Conservation (phyloP, 495 filamentous ascomycete genomes). For the Filosporella fistucella region DNA sequence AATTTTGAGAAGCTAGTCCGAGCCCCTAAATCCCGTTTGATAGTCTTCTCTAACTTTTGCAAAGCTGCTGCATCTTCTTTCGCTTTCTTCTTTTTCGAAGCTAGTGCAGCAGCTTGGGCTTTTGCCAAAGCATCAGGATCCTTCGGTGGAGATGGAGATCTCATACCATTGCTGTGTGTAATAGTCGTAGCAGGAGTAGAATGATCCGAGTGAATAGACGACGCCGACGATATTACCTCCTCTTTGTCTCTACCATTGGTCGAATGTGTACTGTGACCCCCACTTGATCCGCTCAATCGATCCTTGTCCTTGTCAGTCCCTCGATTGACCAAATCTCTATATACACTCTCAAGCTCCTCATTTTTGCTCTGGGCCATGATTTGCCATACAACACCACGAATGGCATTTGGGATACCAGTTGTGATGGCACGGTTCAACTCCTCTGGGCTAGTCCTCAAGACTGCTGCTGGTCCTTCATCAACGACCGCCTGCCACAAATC, state of each 20-base stretch:
- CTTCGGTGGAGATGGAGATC: constrained; percentile 52
- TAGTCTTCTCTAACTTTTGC: constrained; percentile 84
- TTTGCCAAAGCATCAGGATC: constrained; percentile 63
- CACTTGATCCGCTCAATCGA: constrained; percentile 40
- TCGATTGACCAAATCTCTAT: constrained; percentile 73
- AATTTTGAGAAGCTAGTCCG: constrained; percentile 96
- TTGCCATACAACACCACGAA: constrained; percentile 97
- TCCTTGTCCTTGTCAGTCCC: constrained; percentile 79
- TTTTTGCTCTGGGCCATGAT: constrained; percentile 91
- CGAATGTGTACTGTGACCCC: constrained; percentile 28
- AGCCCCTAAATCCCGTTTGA: constrained; percentile 83
- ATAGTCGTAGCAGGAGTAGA: constrained; percentile 61
- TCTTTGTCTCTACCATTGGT: constrained; percentile 54
- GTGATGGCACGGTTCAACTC: constrained; percentile 89
- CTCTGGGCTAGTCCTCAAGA: constrained; percentile 77
- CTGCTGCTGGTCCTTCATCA: constrained; percentile 82
- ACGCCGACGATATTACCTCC: constrained; percentile 64
- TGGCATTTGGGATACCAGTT: constrained; percentile 88
- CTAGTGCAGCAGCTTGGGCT: constrained; percentile 58
- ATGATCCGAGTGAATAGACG: constrained; percentile 76
- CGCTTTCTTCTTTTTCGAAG: constrained; percentile 65
- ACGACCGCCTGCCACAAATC: constrained; percentile 97
- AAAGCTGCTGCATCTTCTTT: constrained; percentile 69
- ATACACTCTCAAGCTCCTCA: constrained; percentile 82
- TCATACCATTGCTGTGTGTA: constrained; percentile 41